Base-by-base conservation (phyloP, 106 monocot genomes). In the Allium fistulosum region DNA sequence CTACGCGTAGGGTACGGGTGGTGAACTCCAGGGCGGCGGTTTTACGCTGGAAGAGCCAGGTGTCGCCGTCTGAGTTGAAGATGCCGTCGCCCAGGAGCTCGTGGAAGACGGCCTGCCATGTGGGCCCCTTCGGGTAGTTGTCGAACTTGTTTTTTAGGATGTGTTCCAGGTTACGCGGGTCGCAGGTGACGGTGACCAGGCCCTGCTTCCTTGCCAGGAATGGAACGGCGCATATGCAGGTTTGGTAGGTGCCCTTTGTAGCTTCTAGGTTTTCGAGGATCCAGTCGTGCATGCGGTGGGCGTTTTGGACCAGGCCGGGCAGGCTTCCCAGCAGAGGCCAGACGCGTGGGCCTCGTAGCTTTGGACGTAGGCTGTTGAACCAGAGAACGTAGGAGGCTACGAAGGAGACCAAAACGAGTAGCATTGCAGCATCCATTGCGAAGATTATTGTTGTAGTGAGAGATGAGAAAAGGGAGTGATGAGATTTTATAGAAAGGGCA, bases 111-210 rank as follows among this genome's bases (percentile, higher is more conserved):
- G 86, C 77, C 51, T 88, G 89, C 81, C 77, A 84, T 1, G 79
- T 76, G 26, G 94, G 94, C n/a, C 94, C 94, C 65, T 94, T 94
- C 28, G 94, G 94, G 72, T 87, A 94, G 80, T 94, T 94, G 70
- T 93, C 88, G 69, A 93, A 93, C 55, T 79, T 78, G 12, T 79
- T 73, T 48, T 81, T 78, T 56, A 93, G 93, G 15, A 93, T 68
- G 75, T 93, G 83, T 79, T 93, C 93, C 27, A 93, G 79, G 73
- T 93, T 93, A 12, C 83, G 63, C 6, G 93, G 93, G 77, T 93
- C 73, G 75, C 89, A 86, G 0, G 93, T 93, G 47, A 93, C 93
- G 3, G 93, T 93, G 13, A 83, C 73, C 16, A 93, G 79, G 50
- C 88, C 93, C 66, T 84, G 83, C 28, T 45, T 26, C 26, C 62